Evolutionary conservation across 345 rosid species (phyloP), one percentile per base, ranked within the genome.

Genomic region (Kernera saxatilis): DNA sequence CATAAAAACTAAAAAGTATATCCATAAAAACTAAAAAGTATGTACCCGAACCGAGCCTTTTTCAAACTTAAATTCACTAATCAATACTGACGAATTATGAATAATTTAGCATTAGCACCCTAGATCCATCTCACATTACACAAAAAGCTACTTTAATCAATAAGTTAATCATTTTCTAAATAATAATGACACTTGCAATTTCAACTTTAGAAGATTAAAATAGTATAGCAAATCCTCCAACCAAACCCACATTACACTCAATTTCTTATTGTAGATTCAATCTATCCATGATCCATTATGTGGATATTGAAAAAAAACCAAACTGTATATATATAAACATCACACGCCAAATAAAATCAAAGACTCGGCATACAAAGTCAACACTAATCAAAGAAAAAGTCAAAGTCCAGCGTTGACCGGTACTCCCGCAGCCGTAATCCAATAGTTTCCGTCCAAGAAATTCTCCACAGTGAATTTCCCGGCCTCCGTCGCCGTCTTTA

Each of bases 401-500:
- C 80, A 92, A 43, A 92, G 75, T 2, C 92, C 91, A 25, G 74
- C 35, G 1, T 73, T 78, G 70, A 80, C 83, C 12, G 98, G 96
- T 27, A 92, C 89, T 22, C 96, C 96, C 25, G 88, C 82, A 5
- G 74, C 82, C 51, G 92, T 83, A 72, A 92, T 77, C 98, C 98
- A 92, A 40, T 88, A 73, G 39, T 67, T 69, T 19, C 96, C 96
- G 15, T 69, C 82, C 65, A 89, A 68, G 67, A 92, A 84, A 61
- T 71, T 83, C 58, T 85, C 89, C 11, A 88, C 96, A 0, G 94
- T 86, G 72, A 92, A 92, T 65, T 82, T 86, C 0, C 48, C 80
- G 0, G 92, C 98, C 55, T 92, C 96, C 0, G 76, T 12, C 0
- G 80, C 36, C 22, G 82, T 75, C 17, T 19, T 81, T 11, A 80